These are phyloP conservation scores for Trichothecium roseum DNA, from an alignment of 2,329 filamentous ascomycete species.

Conservation along the genomic window DNA sequence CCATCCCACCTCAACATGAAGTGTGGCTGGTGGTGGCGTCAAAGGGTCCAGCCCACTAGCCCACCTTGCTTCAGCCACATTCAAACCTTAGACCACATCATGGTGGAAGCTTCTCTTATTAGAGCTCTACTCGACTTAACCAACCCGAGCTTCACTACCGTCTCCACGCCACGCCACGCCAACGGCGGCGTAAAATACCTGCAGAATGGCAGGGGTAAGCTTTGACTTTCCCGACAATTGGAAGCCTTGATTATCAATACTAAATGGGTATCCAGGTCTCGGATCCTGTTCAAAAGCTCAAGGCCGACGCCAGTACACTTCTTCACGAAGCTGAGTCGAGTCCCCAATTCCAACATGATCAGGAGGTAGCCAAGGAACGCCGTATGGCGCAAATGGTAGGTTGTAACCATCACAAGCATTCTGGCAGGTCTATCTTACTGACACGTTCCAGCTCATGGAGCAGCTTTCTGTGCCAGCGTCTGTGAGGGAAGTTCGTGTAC, in stretches of 20 bases:
- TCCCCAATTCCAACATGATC: conserved; percentile 21
- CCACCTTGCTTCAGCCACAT: too few species aligned
- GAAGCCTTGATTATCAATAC: not conserved
- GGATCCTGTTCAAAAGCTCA: conserved; percentile 28
- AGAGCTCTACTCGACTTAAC: too few species aligned
- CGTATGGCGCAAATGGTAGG: conserved; percentile 26
- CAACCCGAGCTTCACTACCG: too few species aligned
- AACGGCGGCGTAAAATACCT: too few species aligned
- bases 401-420: not conserved
- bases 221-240: not conserved
- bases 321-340: conserved; percentile 27
- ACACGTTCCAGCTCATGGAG: conserved; percentile 35
- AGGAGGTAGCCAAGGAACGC: conserved; percentile 28
- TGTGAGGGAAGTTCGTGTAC: conserved; percentile 73
- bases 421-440: conserved; percentile 5
- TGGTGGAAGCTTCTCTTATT: too few species aligned
- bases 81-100: too few species aligned
- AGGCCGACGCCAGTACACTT: conserved; percentile 24
- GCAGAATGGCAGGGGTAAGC: conserved; percentile 2
- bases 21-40: too few species aligned
- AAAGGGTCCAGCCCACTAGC: too few species aligned
- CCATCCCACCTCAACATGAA: too few species aligned
- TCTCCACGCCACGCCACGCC: too few species aligned
- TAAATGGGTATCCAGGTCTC: conserved; percentile 17
- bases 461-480: conserved; percentile 83